A percentile compares a stretch with the other conserved stretches of the same genome.
Conservation (phyloP, 2,329 filamentous ascomycete species). For the Didymella keratinophila region DNA sequence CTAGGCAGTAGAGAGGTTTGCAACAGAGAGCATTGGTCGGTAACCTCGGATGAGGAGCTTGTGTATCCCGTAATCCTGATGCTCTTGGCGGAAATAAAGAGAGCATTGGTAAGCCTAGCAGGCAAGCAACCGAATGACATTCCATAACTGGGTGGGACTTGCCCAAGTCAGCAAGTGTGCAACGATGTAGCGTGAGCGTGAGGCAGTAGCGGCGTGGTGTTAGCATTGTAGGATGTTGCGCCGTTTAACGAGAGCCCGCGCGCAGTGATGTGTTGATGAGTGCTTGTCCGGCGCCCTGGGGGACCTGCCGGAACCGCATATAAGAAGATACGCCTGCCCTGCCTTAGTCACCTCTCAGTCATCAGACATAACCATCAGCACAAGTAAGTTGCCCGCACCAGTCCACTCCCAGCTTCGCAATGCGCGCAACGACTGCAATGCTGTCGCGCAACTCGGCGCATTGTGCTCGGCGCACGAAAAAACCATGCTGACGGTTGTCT, state of each 20-base stretch:
- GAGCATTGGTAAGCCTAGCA: constrained; percentile 33
- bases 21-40: constrained; percentile 21
- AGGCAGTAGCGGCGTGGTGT: constrained; percentile 14
- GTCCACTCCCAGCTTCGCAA: constrained; percentile 4
- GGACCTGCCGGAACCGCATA: neutral
- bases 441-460: constrained; percentile 13
- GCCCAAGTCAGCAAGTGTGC: constrained; percentile 29
- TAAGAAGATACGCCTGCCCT: constrained; percentile 12
- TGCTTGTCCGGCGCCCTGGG: constrained; percentile 4
- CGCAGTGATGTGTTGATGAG: constrained; percentile 9
- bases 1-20: constrained; percentile 10
- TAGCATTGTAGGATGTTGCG: constrained; percentile 7
- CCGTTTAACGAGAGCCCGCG: constrained; percentile 13
- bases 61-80: constrained; percentile 23
- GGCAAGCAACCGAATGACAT: constrained; percentile 21
- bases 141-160: constrained; percentile 15
- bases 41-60: constrained; percentile 30
- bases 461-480: constrained; percentile 5
- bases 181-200: constrained; percentile 15
- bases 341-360: constrained; percentile 13
- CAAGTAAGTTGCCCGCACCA: constrained; percentile 30
- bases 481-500: constrained; percentile 9
- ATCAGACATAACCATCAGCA: constrained; percentile 13
- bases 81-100: constrained; percentile 22
- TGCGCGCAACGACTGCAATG: constrained; percentile 12